Percentiles rank a stretch among this genome's conserved stretches.
phyloP scores from a whole-genome alignment of 2,329 filamentous ascomycete genomes.

The Epichloe brachyelytri region DNA sequence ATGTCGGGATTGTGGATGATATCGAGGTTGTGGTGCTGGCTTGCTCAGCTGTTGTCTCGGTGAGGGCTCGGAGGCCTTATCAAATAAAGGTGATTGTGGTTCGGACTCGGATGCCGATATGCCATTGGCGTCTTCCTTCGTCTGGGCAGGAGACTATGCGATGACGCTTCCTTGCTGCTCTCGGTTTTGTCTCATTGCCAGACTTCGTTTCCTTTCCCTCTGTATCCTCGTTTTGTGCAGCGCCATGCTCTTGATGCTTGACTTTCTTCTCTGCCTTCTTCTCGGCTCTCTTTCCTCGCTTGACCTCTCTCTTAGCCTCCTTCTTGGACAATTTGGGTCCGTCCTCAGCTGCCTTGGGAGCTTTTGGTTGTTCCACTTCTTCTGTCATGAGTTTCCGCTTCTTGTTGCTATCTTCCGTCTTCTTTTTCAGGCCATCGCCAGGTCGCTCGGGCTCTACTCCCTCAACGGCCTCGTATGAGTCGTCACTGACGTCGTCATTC shows the following conservation, averaged over 20 bases:
- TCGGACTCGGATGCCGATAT: constrained; percentile 40
- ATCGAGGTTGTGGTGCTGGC: constrained; percentile 53
- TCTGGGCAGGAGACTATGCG: constrained; percentile 17
- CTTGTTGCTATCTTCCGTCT: constrained; percentile 36
- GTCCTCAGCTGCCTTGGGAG: constrained; percentile 31
- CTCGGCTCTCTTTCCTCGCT: constrained; percentile 31
- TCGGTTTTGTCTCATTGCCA: neutral
- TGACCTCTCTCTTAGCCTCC: constrained; percentile 34
- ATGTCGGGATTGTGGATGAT: constrained; percentile 49
- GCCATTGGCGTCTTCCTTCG: constrained; percentile 29
- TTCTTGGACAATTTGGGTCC: constrained; percentile 36
- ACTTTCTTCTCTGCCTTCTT: constrained; percentile 18
- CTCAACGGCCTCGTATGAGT: constrained; percentile 30
- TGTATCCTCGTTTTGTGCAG: constrained; percentile 9
- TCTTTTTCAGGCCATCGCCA: constrained; percentile 47
- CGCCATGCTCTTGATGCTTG: constrained; percentile 14
- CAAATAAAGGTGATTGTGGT: constrained; percentile 40
- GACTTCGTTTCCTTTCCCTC: constrained; percentile 9
- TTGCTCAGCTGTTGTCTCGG: constrained; percentile 29
- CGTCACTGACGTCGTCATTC: constrained; percentile 27
- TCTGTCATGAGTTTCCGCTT: constrained; percentile 33
- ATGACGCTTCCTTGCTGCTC: constrained; percentile 9
- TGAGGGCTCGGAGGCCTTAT: constrained; percentile 31
- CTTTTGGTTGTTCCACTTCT: constrained; percentile 13
- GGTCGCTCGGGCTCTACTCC: constrained; percentile 49